Evolutionary conservation across 179 eudicot genomes (phyloP).

Genomic region (Beta corolliflora): DNA sequence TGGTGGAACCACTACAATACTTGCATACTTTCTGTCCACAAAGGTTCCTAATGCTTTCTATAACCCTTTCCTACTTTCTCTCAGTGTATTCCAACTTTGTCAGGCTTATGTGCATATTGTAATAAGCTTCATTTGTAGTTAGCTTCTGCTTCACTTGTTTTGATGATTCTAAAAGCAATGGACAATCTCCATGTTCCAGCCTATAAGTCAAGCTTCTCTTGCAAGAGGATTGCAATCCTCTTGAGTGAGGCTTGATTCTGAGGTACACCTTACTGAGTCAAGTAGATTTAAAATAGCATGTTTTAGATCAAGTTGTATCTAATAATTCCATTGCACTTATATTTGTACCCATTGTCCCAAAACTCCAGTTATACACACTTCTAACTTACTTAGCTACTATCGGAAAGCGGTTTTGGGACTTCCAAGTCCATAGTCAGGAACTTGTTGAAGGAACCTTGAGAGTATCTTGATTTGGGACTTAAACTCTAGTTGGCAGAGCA

Average conservation of each 20-base stretch:
- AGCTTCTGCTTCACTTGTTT: neutral
- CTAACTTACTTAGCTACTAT: too few species aligned
- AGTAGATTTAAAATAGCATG: neutral
- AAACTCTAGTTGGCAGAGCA: neutral
- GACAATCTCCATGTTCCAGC: neutral
- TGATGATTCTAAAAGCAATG: neutral
- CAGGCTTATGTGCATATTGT: too few species aligned
- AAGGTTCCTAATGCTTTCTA: neutral
- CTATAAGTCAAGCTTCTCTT: neutral
- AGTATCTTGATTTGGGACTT: neutral
- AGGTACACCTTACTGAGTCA: neutral
- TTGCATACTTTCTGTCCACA: neutral
- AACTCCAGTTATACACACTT: too few species aligned
- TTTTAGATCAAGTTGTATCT: too few species aligned
- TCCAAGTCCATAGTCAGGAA: neutral
- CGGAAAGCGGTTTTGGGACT: neutral
- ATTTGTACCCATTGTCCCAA: too few species aligned
- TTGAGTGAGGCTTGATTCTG: neutral
- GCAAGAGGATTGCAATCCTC: neutral
- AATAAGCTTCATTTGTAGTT: neutral
- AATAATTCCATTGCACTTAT: too few species aligned
- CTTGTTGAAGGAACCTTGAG: neutral
- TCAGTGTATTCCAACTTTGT: too few species aligned
- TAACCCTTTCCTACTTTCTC: neutral
- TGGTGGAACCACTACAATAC: neutral